Percentiles rank a stretch among this genome's conserved stretches.
phyloP scores from a whole-genome alignment of 768 basidiomycete species.

The Suillus subluteus region DNA sequence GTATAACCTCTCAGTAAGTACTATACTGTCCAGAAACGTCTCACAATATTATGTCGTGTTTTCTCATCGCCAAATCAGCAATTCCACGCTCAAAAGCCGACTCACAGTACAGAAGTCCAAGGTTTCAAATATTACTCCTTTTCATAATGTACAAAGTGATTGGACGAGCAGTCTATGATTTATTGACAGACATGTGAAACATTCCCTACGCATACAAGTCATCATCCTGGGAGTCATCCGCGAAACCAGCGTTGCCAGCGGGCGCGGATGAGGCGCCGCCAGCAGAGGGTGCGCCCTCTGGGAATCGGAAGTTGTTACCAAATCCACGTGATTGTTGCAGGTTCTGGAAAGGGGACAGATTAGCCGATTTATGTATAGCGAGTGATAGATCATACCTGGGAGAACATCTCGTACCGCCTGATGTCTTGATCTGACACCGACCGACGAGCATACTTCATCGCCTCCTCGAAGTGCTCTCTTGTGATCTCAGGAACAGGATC shows the following conservation, averaged over 20 bases:
- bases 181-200: background rate
- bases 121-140: constrained; percentile 5
- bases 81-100: constrained; percentile 9
- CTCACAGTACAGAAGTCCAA: background rate
- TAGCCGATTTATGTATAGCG: constrained; percentile 9
- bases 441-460: constrained; percentile 96
- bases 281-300: constrained; percentile 59
- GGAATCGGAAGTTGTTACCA: constrained; percentile 98
- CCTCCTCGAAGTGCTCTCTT: constrained; percentile 95
- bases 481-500: constrained; percentile 93
- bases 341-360: constrained; percentile 53
- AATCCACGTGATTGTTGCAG: constrained; percentile 91
- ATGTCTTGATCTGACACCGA: constrained; percentile 97
- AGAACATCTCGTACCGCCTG: constrained; percentile 97
- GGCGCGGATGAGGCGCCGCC: constrained; percentile 42
- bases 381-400: constrained; percentile 60
- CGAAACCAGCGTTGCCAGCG: constrained; percentile 76
- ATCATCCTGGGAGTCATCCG: constrained; percentile 86
- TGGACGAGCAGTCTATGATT: background rate
- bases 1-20: constrained; percentile 24
- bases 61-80: constrained; percentile 13
- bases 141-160: constrained; percentile 12
- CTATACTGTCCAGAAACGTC: background rate
- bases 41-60: constrained; percentile 20
- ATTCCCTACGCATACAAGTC: constrained; percentile 78